A percentile compares a stretch with the other conserved stretches of the same genome.
Conservation (phyloP, 2,329 filamentous ascomycete species). For the Phaeosphaeriaceae sp. region DNA sequence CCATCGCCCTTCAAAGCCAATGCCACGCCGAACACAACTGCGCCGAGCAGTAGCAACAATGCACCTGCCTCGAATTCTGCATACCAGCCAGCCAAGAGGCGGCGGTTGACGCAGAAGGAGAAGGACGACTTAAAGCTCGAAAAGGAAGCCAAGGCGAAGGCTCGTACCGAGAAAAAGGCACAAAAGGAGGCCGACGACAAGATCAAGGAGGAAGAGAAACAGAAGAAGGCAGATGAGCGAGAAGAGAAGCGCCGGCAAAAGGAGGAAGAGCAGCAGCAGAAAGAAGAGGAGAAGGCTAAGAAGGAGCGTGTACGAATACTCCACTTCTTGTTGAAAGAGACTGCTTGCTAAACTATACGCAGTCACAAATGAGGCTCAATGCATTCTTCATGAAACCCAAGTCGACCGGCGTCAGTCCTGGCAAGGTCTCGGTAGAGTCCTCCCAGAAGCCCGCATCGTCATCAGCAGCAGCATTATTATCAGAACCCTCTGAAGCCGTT, state of each 20-base stretch:
- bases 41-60: constrained; percentile 22
- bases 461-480: constrained; percentile 34
- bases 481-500: constrained; percentile 23
- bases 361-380: constrained; percentile 53
- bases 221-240: constrained; percentile 44
- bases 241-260: constrained; percentile 52
- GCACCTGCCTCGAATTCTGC: constrained; percentile 19
- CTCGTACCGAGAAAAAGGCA: constrained; percentile 44
- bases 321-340: neutral
- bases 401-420: constrained; percentile 36
- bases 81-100: constrained; percentile 49
- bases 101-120: constrained; percentile 54
- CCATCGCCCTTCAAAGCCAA: constrained; percentile 36
- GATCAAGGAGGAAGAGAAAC: constrained; percentile 46
- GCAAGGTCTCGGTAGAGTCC: constrained; percentile 39
- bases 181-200: constrained; percentile 46
- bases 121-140: constrained; percentile 49
- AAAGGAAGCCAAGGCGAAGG: constrained; percentile 49
- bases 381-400: constrained; percentile 56
- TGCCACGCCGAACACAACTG: constrained; percentile 15
- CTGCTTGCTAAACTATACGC: constrained; percentile 23
- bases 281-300: constrained; percentile 47
- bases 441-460: constrained; percentile 41
- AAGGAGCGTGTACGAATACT: constrained; percentile 50
- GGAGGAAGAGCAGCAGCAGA: constrained; percentile 58